Conservation (phyloP, 371 early-diverging fungal genomes). For the Dentiscutata heterogama region DNA sequence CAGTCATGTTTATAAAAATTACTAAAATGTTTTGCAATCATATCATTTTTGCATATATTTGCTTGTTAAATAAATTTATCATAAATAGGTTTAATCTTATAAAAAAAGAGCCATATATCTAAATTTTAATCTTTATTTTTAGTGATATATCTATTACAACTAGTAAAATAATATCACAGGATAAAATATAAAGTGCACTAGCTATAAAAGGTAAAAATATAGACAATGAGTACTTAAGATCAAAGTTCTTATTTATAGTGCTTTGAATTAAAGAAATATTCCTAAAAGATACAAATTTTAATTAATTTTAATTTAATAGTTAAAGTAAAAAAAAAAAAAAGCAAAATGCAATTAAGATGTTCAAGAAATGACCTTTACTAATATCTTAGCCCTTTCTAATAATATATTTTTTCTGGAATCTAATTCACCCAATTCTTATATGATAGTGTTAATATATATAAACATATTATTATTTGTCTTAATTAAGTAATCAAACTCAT, state of each 20-base stretch:
- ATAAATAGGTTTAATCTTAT: slow-evolving; percentile 63
- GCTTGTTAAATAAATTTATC: slow-evolving; percentile 66
- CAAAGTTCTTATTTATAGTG: slow-evolving; percentile 60
- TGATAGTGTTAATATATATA: slow-evolving; percentile 67
- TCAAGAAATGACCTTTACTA: slow-evolving; percentile 56
- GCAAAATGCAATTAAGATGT: background rate
- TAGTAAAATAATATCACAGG: slow-evolving; percentile 60
- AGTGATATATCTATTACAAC: slow-evolving; percentile 56
- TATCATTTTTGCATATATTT: slow-evolving; percentile 65
- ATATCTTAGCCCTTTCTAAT: slow-evolving; percentile 70
- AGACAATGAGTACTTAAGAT: slow-evolving; percentile 60
- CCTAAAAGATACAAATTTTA: slow-evolving; percentile 45
- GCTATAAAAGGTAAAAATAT: slow-evolving; percentile 68
- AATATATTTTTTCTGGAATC: slow-evolving; percentile 54
- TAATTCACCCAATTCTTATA: slow-evolving; percentile 55
- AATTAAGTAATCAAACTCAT: slow-evolving; percentile 63
- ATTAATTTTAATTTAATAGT: background rate
- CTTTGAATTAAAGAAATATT: slow-evolving; percentile 54
- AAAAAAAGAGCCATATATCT: slow-evolving; percentile 69
- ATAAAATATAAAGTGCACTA: slow-evolving; percentile 64
- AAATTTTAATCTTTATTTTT: slow-evolving; percentile 64
- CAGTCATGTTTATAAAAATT: slow-evolving; percentile 47
- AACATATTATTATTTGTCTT: slow-evolving; percentile 74
- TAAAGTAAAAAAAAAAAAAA: background rate
- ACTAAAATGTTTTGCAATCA: slow-evolving; percentile 65